Base-by-base conservation (phyloP, 2,329 filamentous ascomycete genomes). In the Botrytis fabae region DNA sequence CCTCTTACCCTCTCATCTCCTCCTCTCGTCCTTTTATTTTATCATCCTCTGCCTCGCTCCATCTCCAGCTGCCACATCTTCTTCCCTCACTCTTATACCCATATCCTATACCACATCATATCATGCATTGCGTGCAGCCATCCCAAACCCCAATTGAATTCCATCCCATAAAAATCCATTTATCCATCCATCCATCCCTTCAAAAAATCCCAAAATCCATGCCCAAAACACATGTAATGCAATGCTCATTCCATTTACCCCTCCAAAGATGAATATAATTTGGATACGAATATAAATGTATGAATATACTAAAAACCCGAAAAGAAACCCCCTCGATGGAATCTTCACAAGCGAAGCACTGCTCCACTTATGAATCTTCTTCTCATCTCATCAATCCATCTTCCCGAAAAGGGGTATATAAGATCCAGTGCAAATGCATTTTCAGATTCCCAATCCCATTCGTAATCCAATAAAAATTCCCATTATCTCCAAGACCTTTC, bases 161-260 rank as follows among this genome's bases (percentile, higher is more conserved):
- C 25, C 35, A 59, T 42, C 32, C 48, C 48, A 54, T 42, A 54
- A 48, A 35, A 65, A 14, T 18, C 14, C 51, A 57, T 57, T 57
- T 57, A 57, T 18, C 44, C 63, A 66, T 35, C 63, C 63, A n/a
- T 44, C 48, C n/a, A 32, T 38, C 20, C 59, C n/a, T 46, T 32
- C 6, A 18, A 57, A 57, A 51, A 57, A 40, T 20, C 32, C 66
- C 38, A 44, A 28, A 42, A 69, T 35, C 54, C 66, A 57, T 69
- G 48, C 66, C 51, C 38, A 60, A 44, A 60, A 32, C 51, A 51
- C 25, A 60, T 61, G 51, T 51, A 69, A 69, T 44, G 38, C 66
- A 42, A 68, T 68, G 44, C 44, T 32, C n/a, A 32, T 57, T 57
- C 51, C 51, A 57, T 28, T 57, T 28, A 28, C 16, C n/a, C 14